A percentile compares a stretch with the other conserved stretches of the same genome.
These are phyloP conservation scores for Aureobasidium leucospermi DNA, from an alignment of 2,329 filamentous ascomycete genomes.

Conservation along the genomic window DNA sequence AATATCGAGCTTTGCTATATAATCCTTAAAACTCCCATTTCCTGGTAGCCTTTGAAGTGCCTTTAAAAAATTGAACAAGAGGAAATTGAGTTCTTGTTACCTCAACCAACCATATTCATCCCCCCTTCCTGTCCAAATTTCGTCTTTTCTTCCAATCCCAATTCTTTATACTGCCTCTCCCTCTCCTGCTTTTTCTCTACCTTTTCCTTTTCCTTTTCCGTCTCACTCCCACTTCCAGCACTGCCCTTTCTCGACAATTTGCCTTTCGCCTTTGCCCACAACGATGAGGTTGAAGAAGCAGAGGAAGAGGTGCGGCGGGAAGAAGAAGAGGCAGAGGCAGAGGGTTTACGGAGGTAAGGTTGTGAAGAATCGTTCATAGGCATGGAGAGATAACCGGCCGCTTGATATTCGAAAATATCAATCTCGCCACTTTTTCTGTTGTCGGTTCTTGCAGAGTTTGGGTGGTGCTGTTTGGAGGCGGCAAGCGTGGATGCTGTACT, in stretches of 20 bases:
- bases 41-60: too few relatives aligned
- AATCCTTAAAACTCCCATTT: too few relatives aligned
- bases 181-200: background rate
- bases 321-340: background rate
- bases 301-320: background rate
- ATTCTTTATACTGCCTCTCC: background rate
- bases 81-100: too few relatives aligned
- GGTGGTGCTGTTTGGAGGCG: background rate
- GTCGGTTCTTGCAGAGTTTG: background rate
- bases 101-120: background rate
- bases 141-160: background rate
- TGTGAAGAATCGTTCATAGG: background rate
- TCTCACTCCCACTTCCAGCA: background rate
- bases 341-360: background rate
- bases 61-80: too few relatives aligned
- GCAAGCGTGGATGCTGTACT: background rate
- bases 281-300: background rate
- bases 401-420: slow-evolving; percentile 1
- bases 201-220: background rate
- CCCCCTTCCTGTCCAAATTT: slow-evolving; percentile 9
- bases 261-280: background rate
- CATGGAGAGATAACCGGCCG: background rate
- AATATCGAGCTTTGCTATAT: too few relatives aligned
- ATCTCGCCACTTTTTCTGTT: background rate
- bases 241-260: background rate